Evolutionary conservation across 108 stramenopile species (phyloP).

Genomic region (Pseudonitzschia multistriata): DNA sequence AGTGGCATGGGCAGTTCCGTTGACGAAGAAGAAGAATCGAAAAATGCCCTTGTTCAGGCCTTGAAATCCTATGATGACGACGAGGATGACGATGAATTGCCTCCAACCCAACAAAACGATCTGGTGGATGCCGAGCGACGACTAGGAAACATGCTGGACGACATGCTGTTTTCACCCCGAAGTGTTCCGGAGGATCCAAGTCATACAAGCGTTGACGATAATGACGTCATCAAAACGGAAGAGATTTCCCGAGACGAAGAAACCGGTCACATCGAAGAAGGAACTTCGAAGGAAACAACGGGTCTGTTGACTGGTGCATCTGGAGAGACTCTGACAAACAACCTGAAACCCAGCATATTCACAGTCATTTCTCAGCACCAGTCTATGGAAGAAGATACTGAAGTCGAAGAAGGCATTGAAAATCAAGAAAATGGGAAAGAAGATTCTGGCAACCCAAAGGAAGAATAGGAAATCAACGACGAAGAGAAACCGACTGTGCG

Average conservation of each 20-base stretch:
- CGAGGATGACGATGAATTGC: constrained; percentile 7
- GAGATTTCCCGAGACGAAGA: neutral
- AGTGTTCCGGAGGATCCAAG: neutral
- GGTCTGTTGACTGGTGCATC: constrained; percentile 14
- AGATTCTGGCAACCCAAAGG: neutral
- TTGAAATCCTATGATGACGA: neutral
- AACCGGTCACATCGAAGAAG: neutral
- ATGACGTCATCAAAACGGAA: neutral
- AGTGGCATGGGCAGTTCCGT: constrained; percentile 9
- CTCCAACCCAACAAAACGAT: neutral
- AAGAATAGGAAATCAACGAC: neutral
- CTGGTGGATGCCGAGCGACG: constrained; percentile 10
- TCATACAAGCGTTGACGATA: neutral
- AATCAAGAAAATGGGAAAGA: neutral
- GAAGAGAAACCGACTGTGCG: too few species aligned
- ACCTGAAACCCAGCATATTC: constrained; percentile 35
- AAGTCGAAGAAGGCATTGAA: neutral
- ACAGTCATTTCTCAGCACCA: constrained; percentile 20
- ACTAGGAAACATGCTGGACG: constrained; percentile 5
- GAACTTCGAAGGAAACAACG: constrained; percentile 14
- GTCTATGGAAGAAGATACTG: neutral
- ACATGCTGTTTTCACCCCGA: constrained; percentile 6
- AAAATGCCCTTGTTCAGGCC: neutral
- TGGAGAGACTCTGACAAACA: neutral
- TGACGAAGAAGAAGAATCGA: constrained; percentile 17